These are phyloP conservation scores for Erodium texanum DNA, from an alignment of 441 rosid species.

Conservation along the genomic window DNA sequence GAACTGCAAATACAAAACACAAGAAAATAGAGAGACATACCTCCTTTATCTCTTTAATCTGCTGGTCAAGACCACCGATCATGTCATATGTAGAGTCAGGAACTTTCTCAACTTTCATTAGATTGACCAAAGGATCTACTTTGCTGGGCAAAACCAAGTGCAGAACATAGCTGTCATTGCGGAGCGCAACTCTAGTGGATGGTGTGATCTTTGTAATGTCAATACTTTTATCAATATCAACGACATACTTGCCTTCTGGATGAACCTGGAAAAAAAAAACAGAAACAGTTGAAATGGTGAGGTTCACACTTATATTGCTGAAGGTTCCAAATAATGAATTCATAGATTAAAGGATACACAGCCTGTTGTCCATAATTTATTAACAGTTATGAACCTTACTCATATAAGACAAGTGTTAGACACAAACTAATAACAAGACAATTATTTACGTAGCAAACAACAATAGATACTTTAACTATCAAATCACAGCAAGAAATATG, in stretches of 20 bases:
- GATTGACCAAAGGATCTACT: slow-evolving; percentile 88
- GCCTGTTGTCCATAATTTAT: background rate
- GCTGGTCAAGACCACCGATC: slow-evolving; percentile 95
- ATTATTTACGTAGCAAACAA: background rate
- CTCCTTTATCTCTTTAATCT: slow-evolving; percentile 94
- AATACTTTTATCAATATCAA: slow-evolving; percentile 85
- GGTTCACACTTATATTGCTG: background rate
- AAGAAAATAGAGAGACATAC: slow-evolving; percentile 19
- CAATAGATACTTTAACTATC: background rate
- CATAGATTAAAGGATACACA: background rate
- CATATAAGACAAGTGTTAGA: background rate
- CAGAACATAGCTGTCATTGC: slow-evolving; percentile 94
- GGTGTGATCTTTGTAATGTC: slow-evolving; percentile 92
- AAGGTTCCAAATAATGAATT: background rate
- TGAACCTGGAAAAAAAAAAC: slow-evolving; percentile 52
- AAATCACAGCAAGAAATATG: too few species aligned
- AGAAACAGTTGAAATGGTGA: background rate
- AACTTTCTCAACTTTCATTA: slow-evolving; percentile 94
- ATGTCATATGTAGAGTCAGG: slow-evolving; percentile 47
- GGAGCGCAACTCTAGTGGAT: slow-evolving; percentile 95
- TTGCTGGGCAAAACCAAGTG: slow-evolving; percentile 90
- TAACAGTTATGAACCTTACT: background rate
- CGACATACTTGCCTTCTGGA: slow-evolving; percentile 97
- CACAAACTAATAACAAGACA: background rate
- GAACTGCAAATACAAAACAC: background rate